Base-by-base conservation (phyloP, 495 filamentous ascomycete genomes). In the Hypoxylon crocopeplum region DNA sequence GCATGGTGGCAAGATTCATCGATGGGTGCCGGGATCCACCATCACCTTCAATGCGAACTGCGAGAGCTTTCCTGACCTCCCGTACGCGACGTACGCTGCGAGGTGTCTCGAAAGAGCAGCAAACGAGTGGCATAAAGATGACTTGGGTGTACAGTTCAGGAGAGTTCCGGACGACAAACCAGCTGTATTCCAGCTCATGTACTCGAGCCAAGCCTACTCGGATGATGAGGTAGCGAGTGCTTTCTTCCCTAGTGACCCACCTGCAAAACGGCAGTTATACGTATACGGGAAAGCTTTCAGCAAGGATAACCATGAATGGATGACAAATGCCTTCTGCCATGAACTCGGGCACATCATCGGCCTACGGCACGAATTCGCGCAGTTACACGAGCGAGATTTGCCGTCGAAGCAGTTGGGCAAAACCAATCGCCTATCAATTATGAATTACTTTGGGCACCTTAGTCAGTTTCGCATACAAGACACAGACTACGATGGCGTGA, bases 161-260 rank as follows among this genome's bases (percentile, higher is more conserved):
- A 27, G 22, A 32, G 51, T 46, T 15, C 10, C 7, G 10, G 32
- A 46, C 17, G 7, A 48, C n/a, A 17, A 32, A 16, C 22, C 24
- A 5, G 32, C 52, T n/a, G 41, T 56, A 1, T 56, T 56, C 34
- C 42, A 40, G 16, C 42, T 56, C 6, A 19, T 5, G 7, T 56
- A 56, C 25, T 13, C 40, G 2, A 46, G 6, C 2, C 5, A 27
- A 20, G 20, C 13, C 12, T 20, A 2, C 13, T n/a, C n/a, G n/a
- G n/a, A n/a, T n/a, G n/a, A n/a, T n/a, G n/a, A n/a, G n/a, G n/a
- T 44, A 20, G 52, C 41, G 3, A 1, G n/a, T 1, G 12, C 16
- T 7, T 21, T 40, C 33, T 48, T 56, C 11, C 32, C 52, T 2
- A 2, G 34, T 1, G 30, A 45, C 5, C 11, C 15, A 5, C 42